Conservation (phyloP, 768 basidiomycete genomes). For the Postia placenta region DNA sequence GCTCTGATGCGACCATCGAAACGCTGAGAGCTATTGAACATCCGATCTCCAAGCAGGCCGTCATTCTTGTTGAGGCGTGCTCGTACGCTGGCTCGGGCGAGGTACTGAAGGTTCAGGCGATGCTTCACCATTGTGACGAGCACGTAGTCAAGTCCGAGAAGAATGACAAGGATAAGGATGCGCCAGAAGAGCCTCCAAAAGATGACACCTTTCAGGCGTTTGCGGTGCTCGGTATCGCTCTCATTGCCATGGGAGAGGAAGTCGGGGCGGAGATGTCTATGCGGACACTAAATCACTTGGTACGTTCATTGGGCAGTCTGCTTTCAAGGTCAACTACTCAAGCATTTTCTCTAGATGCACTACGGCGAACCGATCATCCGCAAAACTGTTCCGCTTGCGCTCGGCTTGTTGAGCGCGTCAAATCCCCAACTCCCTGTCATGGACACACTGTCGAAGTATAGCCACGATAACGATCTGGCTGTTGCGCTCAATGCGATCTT, state of each 20-base stretch:
- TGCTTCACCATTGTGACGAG: slow-evolving; percentile 92
- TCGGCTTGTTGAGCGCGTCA: slow-evolving; percentile 91
- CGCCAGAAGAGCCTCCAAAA: slow-evolving; percentile 37
- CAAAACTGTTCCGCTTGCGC: slow-evolving; percentile 88
- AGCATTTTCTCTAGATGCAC: slow-evolving; percentile 70
- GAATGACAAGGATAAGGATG: slow-evolving; percentile 30
- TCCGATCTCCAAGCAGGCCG: slow-evolving; percentile 84
- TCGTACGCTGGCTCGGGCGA: slow-evolving; percentile 95
- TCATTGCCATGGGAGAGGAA: slow-evolving; percentile 98
- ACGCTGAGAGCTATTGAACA: slow-evolving; percentile 92
- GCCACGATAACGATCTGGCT: slow-evolving; percentile 95
- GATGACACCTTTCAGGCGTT: slow-evolving; percentile 88
- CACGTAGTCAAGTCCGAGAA: slow-evolving; percentile 57
- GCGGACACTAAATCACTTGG: slow-evolving; percentile 94
- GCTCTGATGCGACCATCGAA: slow-evolving; percentile 89
- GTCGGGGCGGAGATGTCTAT: slow-evolving; percentile 98
- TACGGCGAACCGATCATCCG: slow-evolving; percentile 93
- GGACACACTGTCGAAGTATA: slow-evolving; percentile 97
- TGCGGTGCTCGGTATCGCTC: slow-evolving; percentile 87
- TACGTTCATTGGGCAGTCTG: slow-evolving; percentile 30
- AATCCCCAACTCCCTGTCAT: slow-evolving; percentile 93
- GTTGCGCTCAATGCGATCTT: slow-evolving; percentile 97
- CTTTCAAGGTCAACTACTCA: slow-evolving; percentile 7
- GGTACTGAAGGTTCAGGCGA: slow-evolving; percentile 85
- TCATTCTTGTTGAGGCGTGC: slow-evolving; percentile 89